phyloP scores from a whole-genome alignment of 2,329 filamentous ascomycete genomes.

The Stachybotrys echinatus region DNA sequence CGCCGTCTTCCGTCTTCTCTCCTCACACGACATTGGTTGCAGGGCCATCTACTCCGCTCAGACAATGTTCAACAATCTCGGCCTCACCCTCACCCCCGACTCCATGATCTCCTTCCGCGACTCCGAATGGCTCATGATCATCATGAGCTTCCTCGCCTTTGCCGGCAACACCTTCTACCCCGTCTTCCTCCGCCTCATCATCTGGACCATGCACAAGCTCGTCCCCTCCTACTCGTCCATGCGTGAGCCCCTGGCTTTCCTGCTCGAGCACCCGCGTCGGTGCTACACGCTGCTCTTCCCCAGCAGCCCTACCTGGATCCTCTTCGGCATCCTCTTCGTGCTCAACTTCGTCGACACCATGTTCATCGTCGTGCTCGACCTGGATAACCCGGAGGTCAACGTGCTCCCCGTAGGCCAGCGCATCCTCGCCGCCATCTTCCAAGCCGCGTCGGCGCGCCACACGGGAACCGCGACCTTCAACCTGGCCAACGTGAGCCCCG shows the following conservation, averaged over 20 bases:
- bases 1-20: not conserved
- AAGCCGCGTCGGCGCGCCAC: slow-evolving; percentile 45
- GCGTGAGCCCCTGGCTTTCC: slow-evolving; percentile 44
- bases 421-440: slow-evolving; percentile 53
- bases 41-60: slow-evolving; percentile 45
- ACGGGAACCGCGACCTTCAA: slow-evolving; percentile 45
- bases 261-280: slow-evolving; percentile 57
- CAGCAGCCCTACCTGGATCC: slow-evolving; percentile 52
- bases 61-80: slow-evolving; percentile 47
- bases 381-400: slow-evolving; percentile 45
- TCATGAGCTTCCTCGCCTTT: slow-evolving; percentile 43
- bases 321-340: slow-evolving; percentile 42
- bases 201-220: slow-evolving; percentile 50
- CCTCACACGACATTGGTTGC: not conserved
- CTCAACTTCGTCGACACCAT: slow-evolving; percentile 51
- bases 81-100: slow-evolving; percentile 49
- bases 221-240: slow-evolving; percentile 31
- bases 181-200: slow-evolving; percentile 48
- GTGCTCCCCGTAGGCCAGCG: slow-evolving; percentile 37
- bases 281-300: slow-evolving; percentile 61
- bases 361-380: slow-evolving; percentile 45
- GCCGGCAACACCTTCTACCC: slow-evolving; percentile 54
- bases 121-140: slow-evolving; percentile 35
- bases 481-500: slow-evolving; percentile 44
- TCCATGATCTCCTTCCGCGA: slow-evolving; percentile 46